These are phyloP conservation scores for Globisporangium ultimum DNA, from an alignment of 352 stramenopile species.

Conservation along the genomic window DNA sequence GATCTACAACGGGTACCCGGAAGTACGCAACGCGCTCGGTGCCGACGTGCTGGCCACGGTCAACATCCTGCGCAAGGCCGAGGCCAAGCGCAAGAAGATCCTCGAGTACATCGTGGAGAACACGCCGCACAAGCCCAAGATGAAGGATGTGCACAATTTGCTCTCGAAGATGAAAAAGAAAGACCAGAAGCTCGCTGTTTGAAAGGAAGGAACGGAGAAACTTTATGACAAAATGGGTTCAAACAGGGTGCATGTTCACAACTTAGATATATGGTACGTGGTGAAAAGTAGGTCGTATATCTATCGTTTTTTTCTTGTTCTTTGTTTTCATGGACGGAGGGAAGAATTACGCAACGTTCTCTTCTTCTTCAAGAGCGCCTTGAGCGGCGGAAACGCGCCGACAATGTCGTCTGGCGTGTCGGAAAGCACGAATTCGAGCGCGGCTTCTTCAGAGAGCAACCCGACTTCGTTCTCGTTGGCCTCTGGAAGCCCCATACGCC, in stretches of 20 bases:
- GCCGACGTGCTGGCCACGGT: slow-evolving; percentile 25
- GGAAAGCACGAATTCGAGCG: slow-evolving; percentile 38
- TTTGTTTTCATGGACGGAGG: not conserved
- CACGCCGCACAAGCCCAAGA: slow-evolving; percentile 21
- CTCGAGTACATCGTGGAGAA: slow-evolving; percentile 33
- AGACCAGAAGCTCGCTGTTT: slow-evolving; percentile 3
- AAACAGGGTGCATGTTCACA: not conserved
- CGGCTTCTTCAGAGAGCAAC: slow-evolving; percentile 36
- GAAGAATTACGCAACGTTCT: slow-evolving; percentile 7
- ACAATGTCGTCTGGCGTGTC: slow-evolving; percentile 28
- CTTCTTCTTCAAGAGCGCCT: slow-evolving; percentile 26
- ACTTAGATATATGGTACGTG: slow-evolving; percentile 1
- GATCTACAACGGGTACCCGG: slow-evolving; percentile 28
- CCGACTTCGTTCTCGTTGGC: slow-evolving; percentile 32
- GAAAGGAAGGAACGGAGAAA: not conserved
- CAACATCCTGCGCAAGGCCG: slow-evolving; percentile 24
- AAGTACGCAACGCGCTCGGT: slow-evolving; percentile 28
- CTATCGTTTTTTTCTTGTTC: not conserved
- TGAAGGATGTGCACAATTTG: slow-evolving; percentile 41
- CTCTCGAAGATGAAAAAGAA: slow-evolving; percentile 21
- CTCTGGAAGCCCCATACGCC: slow-evolving; percentile 32
- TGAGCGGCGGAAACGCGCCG: slow-evolving; percentile 22
- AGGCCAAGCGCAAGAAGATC: slow-evolving; percentile 31
- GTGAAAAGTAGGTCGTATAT: not conserved
- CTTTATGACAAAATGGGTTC: no score